Evolutionary conservation across 1,284 basidiomycete species (phyloP), one percentile per base, ranked within the genome.

Genomic region (Trametes polyzona): DNA sequence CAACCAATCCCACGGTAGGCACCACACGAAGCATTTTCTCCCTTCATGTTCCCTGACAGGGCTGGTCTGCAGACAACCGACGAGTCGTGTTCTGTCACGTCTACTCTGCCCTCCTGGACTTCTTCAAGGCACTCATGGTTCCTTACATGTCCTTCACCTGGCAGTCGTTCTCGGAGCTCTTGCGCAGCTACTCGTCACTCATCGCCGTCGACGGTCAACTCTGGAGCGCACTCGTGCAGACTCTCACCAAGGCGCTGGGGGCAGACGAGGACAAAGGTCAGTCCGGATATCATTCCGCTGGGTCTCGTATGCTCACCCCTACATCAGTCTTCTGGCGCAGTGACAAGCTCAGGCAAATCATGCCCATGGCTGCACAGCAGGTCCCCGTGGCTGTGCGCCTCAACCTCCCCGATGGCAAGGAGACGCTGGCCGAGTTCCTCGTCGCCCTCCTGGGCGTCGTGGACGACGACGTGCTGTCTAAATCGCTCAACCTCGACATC

Each of bases 111-210:
- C 75, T 97, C 17, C 76, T 96, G 23, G 87, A 89, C 62, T 91
- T 88, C 74, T 95, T 97, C 80, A 93, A 92, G 83, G 85, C 82
- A 40, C 77, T 98, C 61, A 92, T 97, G 83, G 91, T 88, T n/a
- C 92, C 94, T 0, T 96, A 96, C 74, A 92, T 93, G 81, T 80
- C 86, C 9, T 87, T 87, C 70, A 73, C 96, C 24, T 70, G 95
- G 33, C 83, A 85, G 58, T 84, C 90, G 19, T 83, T 91, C 47
- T 74, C 85, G 35, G 86, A 90, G 49, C 71, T 87, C 2, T 77
- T 98, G 21, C 77, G 83, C 32, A 71, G 75, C 0, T 90, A 81
- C 63, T 64, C 67, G 59, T 73, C 68, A 8, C 67, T 63, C 30
- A 63, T 63, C 59, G 47, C 67, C 0, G 67, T 70, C 12, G 70